Percentiles rank a stretch among this genome's conserved stretches.
Conservation (phyloP, 83 land plant genomes). For the Isoetes engelmannii region DNA sequence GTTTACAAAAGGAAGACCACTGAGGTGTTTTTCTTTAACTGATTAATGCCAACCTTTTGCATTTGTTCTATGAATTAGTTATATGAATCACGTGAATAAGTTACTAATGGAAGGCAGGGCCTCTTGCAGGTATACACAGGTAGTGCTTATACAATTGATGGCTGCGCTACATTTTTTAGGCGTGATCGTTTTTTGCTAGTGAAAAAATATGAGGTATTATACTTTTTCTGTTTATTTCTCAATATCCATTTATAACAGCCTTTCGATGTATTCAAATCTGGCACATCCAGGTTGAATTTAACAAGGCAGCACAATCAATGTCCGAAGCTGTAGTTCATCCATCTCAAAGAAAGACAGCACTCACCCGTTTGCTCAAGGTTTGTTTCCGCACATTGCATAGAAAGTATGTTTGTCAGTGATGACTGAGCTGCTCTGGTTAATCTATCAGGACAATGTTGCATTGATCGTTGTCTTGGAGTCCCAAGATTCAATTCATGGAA, state of each 20-base stretch:
- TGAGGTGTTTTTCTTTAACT: slow-evolving; percentile 43
- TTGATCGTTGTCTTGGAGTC: slow-evolving; percentile 86
- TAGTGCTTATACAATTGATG: slow-evolving; percentile 61
- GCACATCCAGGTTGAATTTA: slow-evolving; percentile 80
- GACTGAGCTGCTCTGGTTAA: neutral
- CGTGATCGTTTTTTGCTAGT: slow-evolving; percentile 82
- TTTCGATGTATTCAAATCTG: too few species aligned
- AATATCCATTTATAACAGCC: too few species aligned
- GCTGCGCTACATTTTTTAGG: slow-evolving; percentile 96
- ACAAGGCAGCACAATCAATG: slow-evolving; percentile 94
- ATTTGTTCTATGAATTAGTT: too few species aligned
- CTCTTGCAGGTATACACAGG: slow-evolving; percentile 59
- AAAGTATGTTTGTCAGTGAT: too few species aligned
- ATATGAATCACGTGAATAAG: too few species aligned
- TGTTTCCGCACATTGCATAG: neutral
- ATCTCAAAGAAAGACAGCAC: slow-evolving; percentile 69
- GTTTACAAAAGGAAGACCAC: slow-evolving; percentile 76
- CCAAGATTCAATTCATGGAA: slow-evolving; percentile 52
- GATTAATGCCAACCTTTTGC: too few species aligned
- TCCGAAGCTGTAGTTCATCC: slow-evolving; percentile 65
- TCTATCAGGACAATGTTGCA: slow-evolving; percentile 85
- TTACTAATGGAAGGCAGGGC: too few species aligned
- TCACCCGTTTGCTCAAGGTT: slow-evolving; percentile 88
- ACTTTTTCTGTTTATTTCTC: too few species aligned
- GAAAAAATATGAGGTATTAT: slow-evolving; percentile 90